A percentile compares a stretch with the other conserved stretches of the same genome.
Evolutionary conservation across 345 rosid species (phyloP).

Genomic region (Eucalyptus polybractea): DNA sequence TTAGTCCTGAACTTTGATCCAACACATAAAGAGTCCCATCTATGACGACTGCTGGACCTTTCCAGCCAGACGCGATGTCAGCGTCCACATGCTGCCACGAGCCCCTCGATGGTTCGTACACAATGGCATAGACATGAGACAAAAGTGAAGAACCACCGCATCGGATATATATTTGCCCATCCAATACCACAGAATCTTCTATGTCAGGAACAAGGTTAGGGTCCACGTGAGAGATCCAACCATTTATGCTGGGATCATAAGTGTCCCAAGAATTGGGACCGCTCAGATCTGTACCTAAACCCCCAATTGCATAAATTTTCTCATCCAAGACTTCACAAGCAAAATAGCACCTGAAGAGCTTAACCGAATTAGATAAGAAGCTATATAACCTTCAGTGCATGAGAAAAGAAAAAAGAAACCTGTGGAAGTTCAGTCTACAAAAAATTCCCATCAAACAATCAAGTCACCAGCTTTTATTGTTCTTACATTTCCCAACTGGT

Average conservation of each 20-base stretch:
- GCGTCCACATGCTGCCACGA: constrained; percentile 57
- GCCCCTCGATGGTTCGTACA: constrained; percentile 33
- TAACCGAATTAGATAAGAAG: background rate
- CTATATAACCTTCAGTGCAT: background rate
- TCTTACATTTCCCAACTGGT: background rate
- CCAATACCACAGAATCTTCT: constrained; percentile 61
- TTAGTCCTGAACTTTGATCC: constrained; percentile 67
- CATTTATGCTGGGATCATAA: constrained; percentile 34
- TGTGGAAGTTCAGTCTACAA: background rate
- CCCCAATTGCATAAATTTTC: constrained; percentile 65
- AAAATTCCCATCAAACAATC: background rate
- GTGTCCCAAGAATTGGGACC: constrained; percentile 55
- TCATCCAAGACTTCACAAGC: constrained; percentile 55
- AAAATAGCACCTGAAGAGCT: constrained; percentile 55
- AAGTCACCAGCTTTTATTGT: background rate
- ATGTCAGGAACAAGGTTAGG: constrained; percentile 31
- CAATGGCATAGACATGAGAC: constrained; percentile 16
- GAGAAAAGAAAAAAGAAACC: background rate
- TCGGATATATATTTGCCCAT: constrained; percentile 47
- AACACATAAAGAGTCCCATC: constrained; percentile 56
- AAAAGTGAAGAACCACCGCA: constrained; percentile 17
- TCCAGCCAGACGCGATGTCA: constrained; percentile 64
- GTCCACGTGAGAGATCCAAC: constrained; percentile 26
- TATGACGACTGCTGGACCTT: constrained; percentile 65
- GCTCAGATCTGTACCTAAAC: constrained; percentile 28